Base-by-base conservation (phyloP, 78 protist species). In the Carpediemonas membranifera region DNA sequence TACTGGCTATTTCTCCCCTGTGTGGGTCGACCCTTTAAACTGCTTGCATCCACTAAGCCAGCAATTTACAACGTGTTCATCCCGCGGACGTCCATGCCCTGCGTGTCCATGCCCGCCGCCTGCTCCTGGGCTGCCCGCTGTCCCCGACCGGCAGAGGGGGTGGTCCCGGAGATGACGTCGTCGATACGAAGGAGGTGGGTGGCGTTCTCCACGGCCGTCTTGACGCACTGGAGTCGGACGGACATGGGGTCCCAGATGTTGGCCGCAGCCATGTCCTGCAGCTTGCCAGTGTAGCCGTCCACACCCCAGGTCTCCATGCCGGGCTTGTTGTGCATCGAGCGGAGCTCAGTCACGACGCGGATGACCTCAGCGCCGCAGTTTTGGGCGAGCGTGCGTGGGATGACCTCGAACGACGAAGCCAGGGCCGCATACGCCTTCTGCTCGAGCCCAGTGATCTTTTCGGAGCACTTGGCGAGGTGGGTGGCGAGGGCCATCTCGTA, bases 311-410 rank as follows among this genome's bases (percentile, higher is more conserved):
- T 72, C 50, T 52, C 77, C 37, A 58, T 55, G 28, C 34, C 57
- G 82, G 30, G 59, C 9, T 31, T 24, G 25, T 91, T 90, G 71
- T 92, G 97, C 81, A 81, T 84, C 16, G 97, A 90, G 27, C 98
- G 70, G 47, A 96, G 90, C 66, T 88, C 90, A 9, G 99, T 97
- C 18, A 93, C 33, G 27, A 80, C 35, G 33, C 94, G 88, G 44
- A 95, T 80, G 55, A 85, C 87, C 30, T 86, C 76, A 30, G 85
- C 91, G 35, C 98, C 99, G 71, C 98, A 95, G 86, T 97, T 97
- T 71, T 89, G 86, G 43, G 85, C 87, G 25, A 97, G 79, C 21
- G 95, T 92, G 43, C 96, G 74, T 47, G 99, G 98, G 51, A 74
- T 74, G 14, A 74, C 71, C 34, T 79, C 83, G 28, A 78, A 71